Evolutionary conservation across 495 filamentous ascomycete genomes (phyloP).

Genomic region (Neurospora sp.): DNA sequence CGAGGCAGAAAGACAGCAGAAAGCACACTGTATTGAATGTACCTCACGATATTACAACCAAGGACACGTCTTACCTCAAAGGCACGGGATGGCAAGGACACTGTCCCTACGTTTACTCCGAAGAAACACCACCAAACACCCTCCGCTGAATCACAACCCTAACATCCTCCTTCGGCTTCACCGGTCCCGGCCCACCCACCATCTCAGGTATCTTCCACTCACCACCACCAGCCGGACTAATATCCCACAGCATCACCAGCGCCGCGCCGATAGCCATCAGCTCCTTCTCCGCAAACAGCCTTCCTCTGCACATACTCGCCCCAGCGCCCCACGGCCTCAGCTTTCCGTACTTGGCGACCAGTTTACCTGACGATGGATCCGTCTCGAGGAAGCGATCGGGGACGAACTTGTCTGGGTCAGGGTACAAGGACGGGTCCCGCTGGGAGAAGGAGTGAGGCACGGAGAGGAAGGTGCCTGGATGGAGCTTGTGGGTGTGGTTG

Average conservation of each 20-base stretch:
- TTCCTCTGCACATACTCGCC: conserved; percentile 8
- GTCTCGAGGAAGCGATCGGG: conserved; percentile 15
- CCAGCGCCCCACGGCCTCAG: conserved; percentile 11
- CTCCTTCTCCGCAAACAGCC: conserved; percentile 16
- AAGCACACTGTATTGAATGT: too few relatives aligned
- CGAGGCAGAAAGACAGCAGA: too few relatives aligned
- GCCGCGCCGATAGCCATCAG: conserved; percentile 7
- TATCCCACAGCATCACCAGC: conserved; percentile 12
- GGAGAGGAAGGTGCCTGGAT: conserved; percentile 1
- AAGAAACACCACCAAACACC: neutral
- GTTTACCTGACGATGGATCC: neutral
- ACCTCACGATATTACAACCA: too few relatives aligned
- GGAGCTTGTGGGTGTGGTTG: neutral
- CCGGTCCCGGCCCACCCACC: neutral
- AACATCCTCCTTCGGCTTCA: conserved; percentile 3
- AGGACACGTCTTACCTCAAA: too few relatives aligned
- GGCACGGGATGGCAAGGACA: too few relatives aligned
- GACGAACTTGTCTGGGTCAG: conserved; percentile 8
- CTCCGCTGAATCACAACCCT: conserved; percentile 3
- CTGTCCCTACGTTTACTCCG: neutral
- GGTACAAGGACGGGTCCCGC: conserved; percentile 10
- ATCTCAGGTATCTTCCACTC: neutral
- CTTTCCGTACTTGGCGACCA: conserved; percentile 4
- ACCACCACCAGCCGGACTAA: conserved; percentile 3
- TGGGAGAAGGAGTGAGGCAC: conserved; percentile 3